Base-by-base conservation (phyloP, 805 yeast species). In the Barnettozyma siamensis region DNA sequence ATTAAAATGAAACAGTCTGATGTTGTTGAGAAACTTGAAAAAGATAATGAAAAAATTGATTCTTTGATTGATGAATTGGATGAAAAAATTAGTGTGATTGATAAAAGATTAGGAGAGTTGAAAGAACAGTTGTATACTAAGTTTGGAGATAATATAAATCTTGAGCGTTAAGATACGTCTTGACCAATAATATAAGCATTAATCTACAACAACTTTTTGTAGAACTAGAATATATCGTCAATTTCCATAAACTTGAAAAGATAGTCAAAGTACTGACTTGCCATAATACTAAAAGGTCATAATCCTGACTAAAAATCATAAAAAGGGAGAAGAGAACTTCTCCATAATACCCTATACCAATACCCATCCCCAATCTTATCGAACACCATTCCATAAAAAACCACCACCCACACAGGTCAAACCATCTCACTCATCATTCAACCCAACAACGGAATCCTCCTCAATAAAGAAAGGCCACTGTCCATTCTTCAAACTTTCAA, bases 111-210 rank as follows among this genome's bases (percentile, higher is more conserved):
- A 61, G 60, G 62, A 9, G 72, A 62, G 23, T 72, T 91, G 54
- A 91, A 91, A 65, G 73, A 75, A 27, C 71, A 69, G n/a, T 67
- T 91, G 42, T 93, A 91, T 56, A 87, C 86, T 15, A 88, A 85
- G 60, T 93, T 91, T 58, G 99, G 98, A 20, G 76, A 76, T 52
- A 80, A 87, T 44, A 93, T 91, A 58, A 89, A 89, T 59, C 66
- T 91, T 36, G 99, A 91, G 59, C 70, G 80, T 49, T 72, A 55
- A 56, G n/a, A 10, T 5, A 26, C 6, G n/a, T 8, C 7, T 26
- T 5, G 13, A 26, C n/a, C 13, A 26, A 26, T 26, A 26, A 26
- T 7, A 9, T 7, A 21, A 21, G 9, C 6, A 21, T 6, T 7
- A 21, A 7, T 9, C 6, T 21, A 21, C 6, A 21, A 21, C 24